These are phyloP conservation scores for Phanerochaete sordida DNA, from an alignment of 768 basidiomycete species.

Conservation along the genomic window DNA sequence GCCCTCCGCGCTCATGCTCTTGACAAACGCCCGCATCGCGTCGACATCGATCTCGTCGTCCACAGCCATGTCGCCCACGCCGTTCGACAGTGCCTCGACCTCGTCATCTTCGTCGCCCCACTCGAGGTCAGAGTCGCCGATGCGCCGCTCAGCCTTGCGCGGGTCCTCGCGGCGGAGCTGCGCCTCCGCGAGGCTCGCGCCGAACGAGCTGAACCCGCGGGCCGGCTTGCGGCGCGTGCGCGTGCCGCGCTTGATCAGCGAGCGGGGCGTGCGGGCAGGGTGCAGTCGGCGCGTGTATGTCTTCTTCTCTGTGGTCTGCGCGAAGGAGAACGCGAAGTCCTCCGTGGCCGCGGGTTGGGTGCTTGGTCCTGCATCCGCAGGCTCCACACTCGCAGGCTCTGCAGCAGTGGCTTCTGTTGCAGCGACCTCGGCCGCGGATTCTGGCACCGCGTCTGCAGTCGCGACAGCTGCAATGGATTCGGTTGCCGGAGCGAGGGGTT, in stretches of 20 bases:
- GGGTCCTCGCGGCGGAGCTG: conserved; percentile 37
- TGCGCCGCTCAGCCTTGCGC: conserved; percentile 47
- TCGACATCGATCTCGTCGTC: conserved; percentile 51
- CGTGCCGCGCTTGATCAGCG: conserved; percentile 20
- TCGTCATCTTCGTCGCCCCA: conserved; percentile 49
- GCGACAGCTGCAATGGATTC: no score
- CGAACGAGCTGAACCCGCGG: conserved; percentile 42
- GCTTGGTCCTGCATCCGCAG: neutral
- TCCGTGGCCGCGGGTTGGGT: conserved; percentile 23
- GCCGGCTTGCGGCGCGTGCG: conserved; percentile 22
- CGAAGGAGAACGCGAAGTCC: conserved; percentile 34
- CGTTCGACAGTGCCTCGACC: conserved; percentile 29
- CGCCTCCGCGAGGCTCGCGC: conserved; percentile 54
- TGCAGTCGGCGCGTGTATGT: conserved; percentile 27
- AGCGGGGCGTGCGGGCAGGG: conserved; percentile 26
- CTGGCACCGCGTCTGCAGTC: neutral
- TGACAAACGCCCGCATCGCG: conserved; percentile 53
- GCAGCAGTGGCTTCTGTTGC: neutral
- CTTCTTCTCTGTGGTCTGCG: conserved; percentile 22
- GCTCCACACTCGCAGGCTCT: neutral
- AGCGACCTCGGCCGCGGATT: neutral
- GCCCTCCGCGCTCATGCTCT: conserved; percentile 47
- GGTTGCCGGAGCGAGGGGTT: no score
- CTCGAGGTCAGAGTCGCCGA: conserved; percentile 65
- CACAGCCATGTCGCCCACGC: conserved; percentile 60